Base-by-base conservation (phyloP, 1,139 yeast species). In the Candida dubliniensis region DNA sequence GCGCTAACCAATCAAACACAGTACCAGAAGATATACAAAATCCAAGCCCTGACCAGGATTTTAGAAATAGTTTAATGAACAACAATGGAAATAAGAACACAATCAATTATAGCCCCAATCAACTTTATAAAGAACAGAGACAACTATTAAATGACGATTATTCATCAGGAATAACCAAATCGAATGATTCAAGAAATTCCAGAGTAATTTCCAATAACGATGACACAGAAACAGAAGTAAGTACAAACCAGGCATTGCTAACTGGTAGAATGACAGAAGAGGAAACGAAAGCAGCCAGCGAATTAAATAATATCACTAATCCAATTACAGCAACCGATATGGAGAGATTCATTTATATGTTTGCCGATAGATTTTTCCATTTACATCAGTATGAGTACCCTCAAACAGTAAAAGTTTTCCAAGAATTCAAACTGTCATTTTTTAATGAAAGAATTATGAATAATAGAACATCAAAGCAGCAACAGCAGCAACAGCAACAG, bases 381-480 rank as follows among this genome's bases (percentile, higher is more conserved):
- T 71, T 71, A 40, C 69, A 71, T 54, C 72, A 69, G 45, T 64
- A 58, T 48, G 75, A 72, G 34, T 79, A 76, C 49, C 76, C 77
- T 1, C 76, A 76, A 53, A 75, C 82, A 2, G 64, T 69, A 38
- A 72, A 73, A 51, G 55, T 76, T 2, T 78, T 77, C 51, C 80
- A 77, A 43, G 74, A 71, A 41, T 76, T 79, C 57, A 77, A 77
- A 52, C 64, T 63, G 31, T 67, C 78, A 24, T 78, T 79, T 50
- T 69, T 73, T 57, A 75, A 75, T 47, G 83, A 79, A 54, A 61
- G 79, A 48, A 64, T 74, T 24, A 65, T 67, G 11, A 67, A 64
- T 45, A 56, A 64, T 47, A 56, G 75, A 38, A 56, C 69, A 5
- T 50, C 57, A 32, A 61, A 64, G 41, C 64, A 55, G 34, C 66